Evolutionary conservation across 345 rosid species (phyloP).

Genomic region (Lagerstroemia speciosa): DNA sequence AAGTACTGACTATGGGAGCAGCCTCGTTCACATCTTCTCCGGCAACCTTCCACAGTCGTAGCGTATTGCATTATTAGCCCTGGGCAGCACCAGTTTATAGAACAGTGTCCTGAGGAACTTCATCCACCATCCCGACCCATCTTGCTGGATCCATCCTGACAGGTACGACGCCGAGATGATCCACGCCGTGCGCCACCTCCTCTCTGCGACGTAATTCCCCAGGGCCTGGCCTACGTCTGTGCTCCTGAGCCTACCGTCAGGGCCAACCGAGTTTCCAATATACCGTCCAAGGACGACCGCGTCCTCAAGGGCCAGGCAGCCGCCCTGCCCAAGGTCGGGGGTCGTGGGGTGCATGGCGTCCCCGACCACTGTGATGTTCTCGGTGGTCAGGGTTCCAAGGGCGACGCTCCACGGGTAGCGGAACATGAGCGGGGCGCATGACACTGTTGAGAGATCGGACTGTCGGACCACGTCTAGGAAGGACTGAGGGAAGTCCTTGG

Average conservation of each 20-base stretch:
- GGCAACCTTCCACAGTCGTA: conserved; percentile 34
- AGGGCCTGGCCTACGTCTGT: conserved; percentile 13
- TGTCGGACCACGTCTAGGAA: conserved; percentile 17
- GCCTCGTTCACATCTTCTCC: not conserved
- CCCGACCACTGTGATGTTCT: conserved; percentile 30
- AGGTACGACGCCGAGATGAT: conserved; percentile 18
- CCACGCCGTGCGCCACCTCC: conserved; percentile 23
- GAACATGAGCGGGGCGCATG: conserved; percentile 23
- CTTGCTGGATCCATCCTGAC: too few relatives aligned
- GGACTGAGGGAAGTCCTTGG: conserved; percentile 17
- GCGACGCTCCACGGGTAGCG: conserved; percentile 29
- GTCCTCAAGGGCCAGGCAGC: conserved; percentile 28
- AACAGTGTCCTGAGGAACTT: conserved; percentile 17
- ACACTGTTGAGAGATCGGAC: conserved; percentile 19
- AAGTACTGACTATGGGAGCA: too few relatives aligned
- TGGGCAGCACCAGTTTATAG: conserved; percentile 4
- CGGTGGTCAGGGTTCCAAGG: conserved; percentile 21
- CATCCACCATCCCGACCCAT: conserved; percentile 22
- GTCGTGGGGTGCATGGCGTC: conserved; percentile 51
- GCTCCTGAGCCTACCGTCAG: not conserved
- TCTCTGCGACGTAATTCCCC: conserved; percentile 17
- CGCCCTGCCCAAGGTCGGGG: conserved; percentile 38
- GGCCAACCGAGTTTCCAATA: conserved; percentile 15
- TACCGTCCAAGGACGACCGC: conserved; percentile 27
- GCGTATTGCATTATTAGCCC: not conserved